A percentile compares a stretch with the other conserved stretches of the same genome.
Evolutionary conservation across 2,329 filamentous ascomycete genomes (phyloP).

Genomic region (Colletotrichum tofieldiae): DNA sequence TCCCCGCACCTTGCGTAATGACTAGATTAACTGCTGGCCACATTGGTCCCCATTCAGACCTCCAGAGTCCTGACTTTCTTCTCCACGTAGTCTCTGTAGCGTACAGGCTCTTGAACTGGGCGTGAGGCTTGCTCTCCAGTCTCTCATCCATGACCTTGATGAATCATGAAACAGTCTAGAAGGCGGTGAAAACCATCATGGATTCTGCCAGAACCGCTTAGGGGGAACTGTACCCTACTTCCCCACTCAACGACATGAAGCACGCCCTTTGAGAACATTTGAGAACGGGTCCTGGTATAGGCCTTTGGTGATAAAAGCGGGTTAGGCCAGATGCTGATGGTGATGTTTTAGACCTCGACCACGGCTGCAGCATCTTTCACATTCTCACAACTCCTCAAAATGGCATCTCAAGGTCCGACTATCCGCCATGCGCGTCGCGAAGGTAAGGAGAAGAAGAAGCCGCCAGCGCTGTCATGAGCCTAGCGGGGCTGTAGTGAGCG

Average conservation of each 20-base stretch:
- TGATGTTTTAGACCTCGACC: too few species aligned
- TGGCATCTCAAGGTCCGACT: slow-evolving; percentile 52
- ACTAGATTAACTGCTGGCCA: too few species aligned
- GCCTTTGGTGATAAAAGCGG: slow-evolving; percentile 5
- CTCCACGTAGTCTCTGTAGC: too few species aligned
- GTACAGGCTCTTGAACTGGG: neutral
- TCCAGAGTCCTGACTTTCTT: neutral
- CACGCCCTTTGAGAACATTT: slow-evolving; percentile 33
- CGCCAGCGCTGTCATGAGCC: neutral
- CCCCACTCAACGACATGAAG: slow-evolving; percentile 32
- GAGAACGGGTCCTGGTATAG: neutral
- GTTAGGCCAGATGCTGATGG: neutral
- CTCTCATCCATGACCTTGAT: neutral
- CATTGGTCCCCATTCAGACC: too few species aligned
- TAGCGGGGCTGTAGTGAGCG: neutral
- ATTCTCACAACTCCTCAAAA: slow-evolving; percentile 39
- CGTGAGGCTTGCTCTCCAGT: neutral
- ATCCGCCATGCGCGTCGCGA: slow-evolving; percentile 74
- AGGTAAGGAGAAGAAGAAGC: slow-evolving; percentile 59
- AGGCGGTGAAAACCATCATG: slow-evolving; percentile 22
- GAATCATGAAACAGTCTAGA: slow-evolving; percentile 11
- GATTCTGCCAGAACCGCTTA: slow-evolving; percentile 9
- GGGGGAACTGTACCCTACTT: slow-evolving; percentile 16
- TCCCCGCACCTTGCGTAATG: too few species aligned
- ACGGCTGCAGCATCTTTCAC: neutral